phyloP scores from a whole-genome alignment of 2,329 filamentous ascomycete genomes.

The Diaporthe destruens region DNA sequence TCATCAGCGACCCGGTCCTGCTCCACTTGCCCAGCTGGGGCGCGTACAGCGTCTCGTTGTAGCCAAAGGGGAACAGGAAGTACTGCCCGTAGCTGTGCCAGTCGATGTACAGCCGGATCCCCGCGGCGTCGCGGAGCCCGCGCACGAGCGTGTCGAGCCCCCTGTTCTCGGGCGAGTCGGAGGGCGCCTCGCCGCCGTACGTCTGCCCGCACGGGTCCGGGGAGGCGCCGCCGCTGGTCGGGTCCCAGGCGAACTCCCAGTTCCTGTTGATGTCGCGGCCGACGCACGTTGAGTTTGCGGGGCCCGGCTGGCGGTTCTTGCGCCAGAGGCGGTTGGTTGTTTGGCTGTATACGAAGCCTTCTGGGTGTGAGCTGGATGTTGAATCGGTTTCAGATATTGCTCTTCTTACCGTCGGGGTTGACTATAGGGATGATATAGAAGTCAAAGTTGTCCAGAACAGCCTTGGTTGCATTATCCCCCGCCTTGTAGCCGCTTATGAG shows the following conservation, averaged over 20 bases:
- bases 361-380: not conserved
- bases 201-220: slow-evolving; percentile 64
- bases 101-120: slow-evolving; percentile 59
- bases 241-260: slow-evolving; percentile 53
- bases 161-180: slow-evolving; percentile 62
- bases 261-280: slow-evolving; percentile 67
- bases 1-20: slow-evolving; percentile 66
- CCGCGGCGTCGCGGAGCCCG: slow-evolving; percentile 44
- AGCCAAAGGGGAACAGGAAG: slow-evolving; percentile 70
- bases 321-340: slow-evolving; percentile 73
- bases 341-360: slow-evolving; percentile 67
- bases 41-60: slow-evolving; percentile 63
- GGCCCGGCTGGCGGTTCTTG: slow-evolving; percentile 63
- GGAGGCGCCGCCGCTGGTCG: slow-evolving; percentile 61
- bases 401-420: slow-evolving; percentile 67
- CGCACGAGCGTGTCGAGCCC: slow-evolving; percentile 57
- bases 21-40: slow-evolving; percentile 62
- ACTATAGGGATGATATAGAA: slow-evolving; percentile 74
- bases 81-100: slow-evolving; percentile 59
- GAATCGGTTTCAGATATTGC: not conserved
- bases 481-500: slow-evolving; percentile 20
- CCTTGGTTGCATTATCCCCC: not conserved
- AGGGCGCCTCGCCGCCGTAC: slow-evolving; percentile 58
- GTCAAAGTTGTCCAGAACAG: slow-evolving; percentile 70
- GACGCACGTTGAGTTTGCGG: slow-evolving; percentile 53